These are phyloP conservation scores for Incumbomyces lentus DNA, from an alignment of 2,329 filamentous ascomycete species.

Conservation along the genomic window DNA sequence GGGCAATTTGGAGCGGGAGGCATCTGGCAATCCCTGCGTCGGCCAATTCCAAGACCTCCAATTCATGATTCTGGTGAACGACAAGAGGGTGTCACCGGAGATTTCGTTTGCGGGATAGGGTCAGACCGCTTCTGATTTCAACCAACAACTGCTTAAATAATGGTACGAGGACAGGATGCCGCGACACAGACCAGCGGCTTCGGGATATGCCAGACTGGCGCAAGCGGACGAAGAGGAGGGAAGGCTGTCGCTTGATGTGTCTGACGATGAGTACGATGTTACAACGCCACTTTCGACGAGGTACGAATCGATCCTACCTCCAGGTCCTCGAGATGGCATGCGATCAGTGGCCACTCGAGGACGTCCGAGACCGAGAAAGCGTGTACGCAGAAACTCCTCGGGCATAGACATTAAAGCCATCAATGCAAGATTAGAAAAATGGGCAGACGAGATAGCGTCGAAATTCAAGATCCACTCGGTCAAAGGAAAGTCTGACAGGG, in stretches of 20 bases:
- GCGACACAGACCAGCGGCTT: conserved; percentile 58
- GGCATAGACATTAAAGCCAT: conserved; percentile 97
- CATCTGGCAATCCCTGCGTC: too few relatives aligned
- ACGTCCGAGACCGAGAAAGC: conserved; percentile 36
- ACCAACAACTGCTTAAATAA: not conserved
- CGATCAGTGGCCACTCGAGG: conserved; percentile 28
- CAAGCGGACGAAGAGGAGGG: conserved; percentile 58
- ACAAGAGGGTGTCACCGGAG: too few relatives aligned
- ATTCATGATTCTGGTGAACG: too few relatives aligned
- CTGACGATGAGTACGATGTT: conserved; percentile 48
- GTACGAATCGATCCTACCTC: conserved; percentile 57
- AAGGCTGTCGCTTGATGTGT: conserved; percentile 56
- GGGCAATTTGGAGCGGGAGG: too few relatives aligned
- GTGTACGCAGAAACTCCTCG: conserved; percentile 60
- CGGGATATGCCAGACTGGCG: conserved; percentile 74
- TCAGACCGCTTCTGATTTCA: too few relatives aligned
- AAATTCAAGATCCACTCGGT: conserved; percentile 84
- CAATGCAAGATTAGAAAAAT: conserved; percentile 86
- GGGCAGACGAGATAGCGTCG: conserved; percentile 95
- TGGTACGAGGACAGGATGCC: conserved; percentile 42
- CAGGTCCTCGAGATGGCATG: conserved; percentile 51
- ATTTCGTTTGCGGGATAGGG: too few relatives aligned
- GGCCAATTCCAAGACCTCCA: too few relatives aligned
- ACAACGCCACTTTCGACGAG: conserved; percentile 50
- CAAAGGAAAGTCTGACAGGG: conserved; percentile 63